phyloP scores from a whole-genome alignment of 176 grass and related monocot genomes.

The Saccharum officinarum region DNA sequence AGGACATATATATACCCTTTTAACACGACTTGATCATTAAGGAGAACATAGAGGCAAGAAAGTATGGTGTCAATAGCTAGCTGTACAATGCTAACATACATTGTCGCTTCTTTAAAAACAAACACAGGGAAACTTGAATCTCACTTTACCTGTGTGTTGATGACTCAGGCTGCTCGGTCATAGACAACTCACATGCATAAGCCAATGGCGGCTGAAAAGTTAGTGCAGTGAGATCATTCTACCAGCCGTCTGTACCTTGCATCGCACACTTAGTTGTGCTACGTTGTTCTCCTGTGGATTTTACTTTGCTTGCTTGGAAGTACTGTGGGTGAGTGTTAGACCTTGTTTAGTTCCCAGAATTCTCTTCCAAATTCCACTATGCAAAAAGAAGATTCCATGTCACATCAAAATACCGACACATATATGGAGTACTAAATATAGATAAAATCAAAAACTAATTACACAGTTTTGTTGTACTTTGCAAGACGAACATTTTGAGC shows the following conservation, averaged over 20 bases:
- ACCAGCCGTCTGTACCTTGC: not conserved
- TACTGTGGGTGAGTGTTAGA: not conserved
- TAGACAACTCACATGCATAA: not conserved
- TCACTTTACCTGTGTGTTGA: not conserved
- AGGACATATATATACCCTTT: not conserved
- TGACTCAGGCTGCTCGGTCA: not conserved
- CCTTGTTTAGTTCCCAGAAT: too few species aligned
- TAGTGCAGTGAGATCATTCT: not conserved
- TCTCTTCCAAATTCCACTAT: too few species aligned
- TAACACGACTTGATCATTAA: not conserved
- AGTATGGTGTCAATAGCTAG: not conserved
- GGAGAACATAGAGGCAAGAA: not conserved
- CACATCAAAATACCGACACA: too few species aligned
- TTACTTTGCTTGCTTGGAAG: not conserved
- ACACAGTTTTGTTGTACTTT: too few species aligned
- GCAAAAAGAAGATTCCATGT: too few species aligned
- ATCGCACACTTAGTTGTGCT: not conserved
- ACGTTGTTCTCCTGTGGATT: not conserved
- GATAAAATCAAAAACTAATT: too few species aligned
- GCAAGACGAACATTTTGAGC: too few species aligned
- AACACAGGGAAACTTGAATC: not conserved
- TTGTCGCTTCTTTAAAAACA: not conserved
- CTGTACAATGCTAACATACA: not conserved
- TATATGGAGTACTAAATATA: too few species aligned
- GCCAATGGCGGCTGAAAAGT: not conserved